phyloP scores from a whole-genome alignment of 106 monocot species.

The Xerophyta viscosa region DNA sequence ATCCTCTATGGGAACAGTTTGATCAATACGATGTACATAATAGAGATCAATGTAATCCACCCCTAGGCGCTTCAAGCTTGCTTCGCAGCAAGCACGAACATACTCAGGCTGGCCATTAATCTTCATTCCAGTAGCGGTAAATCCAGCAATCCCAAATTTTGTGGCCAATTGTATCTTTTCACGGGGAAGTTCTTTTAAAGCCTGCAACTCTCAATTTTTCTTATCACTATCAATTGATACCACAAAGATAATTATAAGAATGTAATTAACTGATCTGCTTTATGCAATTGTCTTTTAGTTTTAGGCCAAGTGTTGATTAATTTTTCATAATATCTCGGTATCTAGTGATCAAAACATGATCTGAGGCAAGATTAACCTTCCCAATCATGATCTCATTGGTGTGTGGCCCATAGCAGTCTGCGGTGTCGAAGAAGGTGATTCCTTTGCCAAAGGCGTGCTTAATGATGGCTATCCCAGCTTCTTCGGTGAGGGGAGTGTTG shows the following conservation, averaged over 20 bases:
- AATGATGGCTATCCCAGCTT: slow-evolving; percentile 52
- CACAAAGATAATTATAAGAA: neutral
- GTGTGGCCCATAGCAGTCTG: slow-evolving; percentile 64
- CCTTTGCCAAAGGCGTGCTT: slow-evolving; percentile 60
- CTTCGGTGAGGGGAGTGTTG: slow-evolving; percentile 53
- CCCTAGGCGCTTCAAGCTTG: slow-evolving; percentile 66
- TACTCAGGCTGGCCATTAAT: slow-evolving; percentile 49
- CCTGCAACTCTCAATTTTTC: slow-evolving; percentile 12
- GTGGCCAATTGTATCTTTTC: slow-evolving; percentile 21
- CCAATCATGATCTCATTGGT: slow-evolving; percentile 70
- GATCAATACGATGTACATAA: slow-evolving; percentile 72
- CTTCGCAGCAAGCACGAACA: slow-evolving; percentile 52
- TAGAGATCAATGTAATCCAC: slow-evolving; percentile 90
- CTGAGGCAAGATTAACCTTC: slow-evolving; percentile 27
- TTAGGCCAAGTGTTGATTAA: too few species aligned
- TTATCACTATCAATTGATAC: neutral
- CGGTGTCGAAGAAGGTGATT: slow-evolving; percentile 83
- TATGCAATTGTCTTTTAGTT: too few species aligned
- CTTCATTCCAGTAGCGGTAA: neutral
- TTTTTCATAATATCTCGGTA: too few species aligned
- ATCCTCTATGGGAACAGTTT: slow-evolving; percentile 66
- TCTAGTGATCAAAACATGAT: neutral
- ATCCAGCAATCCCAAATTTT: slow-evolving; percentile 30
- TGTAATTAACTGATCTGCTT: neutral
- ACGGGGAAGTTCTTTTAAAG: slow-evolving; percentile 42